Evolutionary conservation across 1,284 basidiomycete species (phyloP).

Genomic region (Stygiomarasmius scandens): DNA sequence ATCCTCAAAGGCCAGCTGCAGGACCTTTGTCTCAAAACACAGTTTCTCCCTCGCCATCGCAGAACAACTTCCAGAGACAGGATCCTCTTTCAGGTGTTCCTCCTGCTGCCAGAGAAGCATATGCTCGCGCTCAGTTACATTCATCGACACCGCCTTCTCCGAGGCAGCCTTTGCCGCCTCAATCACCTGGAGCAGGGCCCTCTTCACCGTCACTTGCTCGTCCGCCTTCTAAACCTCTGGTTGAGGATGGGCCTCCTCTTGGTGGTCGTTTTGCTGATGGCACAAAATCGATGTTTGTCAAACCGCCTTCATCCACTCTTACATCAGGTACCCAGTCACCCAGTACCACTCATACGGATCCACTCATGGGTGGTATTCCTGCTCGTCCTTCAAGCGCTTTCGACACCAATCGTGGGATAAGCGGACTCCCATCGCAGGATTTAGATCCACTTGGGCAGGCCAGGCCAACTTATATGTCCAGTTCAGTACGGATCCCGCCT

Average conservation of each 20-base stretch:
- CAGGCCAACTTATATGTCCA: constrained; percentile 60
- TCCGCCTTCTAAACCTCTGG: constrained; percentile 29
- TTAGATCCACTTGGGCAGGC: constrained; percentile 68
- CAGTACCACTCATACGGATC: constrained; percentile 10
- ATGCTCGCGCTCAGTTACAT: constrained; percentile 19
- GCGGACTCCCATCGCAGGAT: constrained; percentile 28
- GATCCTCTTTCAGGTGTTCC: constrained; percentile 3
- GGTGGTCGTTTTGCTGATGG: constrained; percentile 71
- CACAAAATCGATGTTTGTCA: constrained; percentile 76
- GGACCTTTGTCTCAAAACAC: constrained; percentile 11
- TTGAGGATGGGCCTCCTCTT: constrained; percentile 49
- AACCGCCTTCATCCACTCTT: constrained; percentile 42
- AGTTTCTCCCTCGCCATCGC: constrained; percentile 25
- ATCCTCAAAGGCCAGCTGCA: not conserved
- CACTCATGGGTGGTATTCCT: constrained; percentile 11
- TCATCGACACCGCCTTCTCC: constrained; percentile 26
- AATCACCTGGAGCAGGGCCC: constrained; percentile 22
- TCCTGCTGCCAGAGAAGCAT: constrained; percentile 4
- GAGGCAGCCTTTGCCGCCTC: constrained; percentile 24
- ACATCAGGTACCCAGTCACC: constrained; percentile 23
- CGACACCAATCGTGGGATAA: constrained; percentile 21
- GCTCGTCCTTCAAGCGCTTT: constrained; percentile 13
- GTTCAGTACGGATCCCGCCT: constrained; percentile 68
- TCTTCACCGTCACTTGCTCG: constrained; percentile 15
- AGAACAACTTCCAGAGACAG: constrained; percentile 12